These are phyloP conservation scores for Sanguinoderma infundibulare DNA, from an alignment of 1,284 basidiomycete genomes.

Conservation along the genomic window DNA sequence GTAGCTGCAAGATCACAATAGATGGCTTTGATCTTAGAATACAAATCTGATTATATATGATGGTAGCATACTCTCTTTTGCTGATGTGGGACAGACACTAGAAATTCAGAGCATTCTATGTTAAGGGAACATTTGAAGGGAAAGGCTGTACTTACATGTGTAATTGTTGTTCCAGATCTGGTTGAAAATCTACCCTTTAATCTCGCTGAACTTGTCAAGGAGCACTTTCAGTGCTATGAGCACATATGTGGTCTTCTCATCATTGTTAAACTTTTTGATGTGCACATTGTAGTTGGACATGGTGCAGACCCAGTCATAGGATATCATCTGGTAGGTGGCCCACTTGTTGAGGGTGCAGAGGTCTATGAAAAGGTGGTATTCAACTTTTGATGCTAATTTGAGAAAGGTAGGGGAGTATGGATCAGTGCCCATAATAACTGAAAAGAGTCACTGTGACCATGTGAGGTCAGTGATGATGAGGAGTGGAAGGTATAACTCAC, in stretches of 20 bases:
- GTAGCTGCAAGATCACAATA: too few species aligned
- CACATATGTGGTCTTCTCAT: not conserved
- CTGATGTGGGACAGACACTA: too few species aligned
- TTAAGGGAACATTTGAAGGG: too few species aligned
- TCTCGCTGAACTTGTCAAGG: not conserved
- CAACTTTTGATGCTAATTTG: not conserved
- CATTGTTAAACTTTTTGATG: not conserved
- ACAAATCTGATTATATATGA: too few species aligned
- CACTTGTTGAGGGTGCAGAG: constrained; percentile 7
- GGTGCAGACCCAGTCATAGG: constrained; percentile 14
- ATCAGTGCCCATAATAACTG: not conserved
- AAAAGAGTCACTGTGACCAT: not conserved
- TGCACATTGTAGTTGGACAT: not conserved
- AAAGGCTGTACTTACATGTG: too few species aligned
- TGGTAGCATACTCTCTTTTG: too few species aligned
- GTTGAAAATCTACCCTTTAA: not conserved
- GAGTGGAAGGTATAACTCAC: not conserved
- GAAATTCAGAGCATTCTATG: too few species aligned
- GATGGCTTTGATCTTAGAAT: too few species aligned
- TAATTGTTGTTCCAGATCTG: not conserved
- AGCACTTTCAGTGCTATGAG: not conserved
- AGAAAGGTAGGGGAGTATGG: not conserved
- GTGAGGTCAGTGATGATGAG: not conserved
- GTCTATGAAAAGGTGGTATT: constrained; percentile 21
- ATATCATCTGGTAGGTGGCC: constrained; percentile 13